phyloP scores from a whole-genome alignment of 768 basidiomycete genomes.

The Boletus subparvulus region DNA sequence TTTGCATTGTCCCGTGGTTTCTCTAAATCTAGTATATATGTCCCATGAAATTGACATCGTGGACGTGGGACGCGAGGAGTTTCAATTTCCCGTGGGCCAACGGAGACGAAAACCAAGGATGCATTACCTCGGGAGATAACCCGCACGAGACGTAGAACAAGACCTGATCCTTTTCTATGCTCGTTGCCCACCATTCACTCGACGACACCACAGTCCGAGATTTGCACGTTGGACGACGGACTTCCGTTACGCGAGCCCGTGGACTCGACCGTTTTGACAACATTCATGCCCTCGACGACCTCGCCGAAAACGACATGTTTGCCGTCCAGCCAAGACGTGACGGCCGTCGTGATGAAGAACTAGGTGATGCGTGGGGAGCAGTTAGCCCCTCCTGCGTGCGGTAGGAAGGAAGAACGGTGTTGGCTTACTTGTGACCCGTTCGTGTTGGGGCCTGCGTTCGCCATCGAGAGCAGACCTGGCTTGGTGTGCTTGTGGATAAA shows the following conservation, averaged over 20 bases:
- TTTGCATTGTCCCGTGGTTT: too few species aligned
- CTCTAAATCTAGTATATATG: too few species aligned
- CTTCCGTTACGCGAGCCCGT: constrained; percentile 28
- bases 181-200: constrained; percentile 18
- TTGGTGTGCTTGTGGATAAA: constrained; percentile 62
- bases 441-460: constrained; percentile 81
- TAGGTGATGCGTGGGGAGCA: constrained; percentile 14
- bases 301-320: constrained; percentile 51
- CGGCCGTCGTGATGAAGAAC: constrained; percentile 78
- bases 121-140: constrained; percentile 6
- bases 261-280: constrained; percentile 42
- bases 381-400: background rate
- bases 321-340: constrained; percentile 59
- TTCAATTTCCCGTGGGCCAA: background rate
- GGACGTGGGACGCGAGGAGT: background rate
- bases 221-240: constrained; percentile 43
- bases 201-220: constrained; percentile 55
- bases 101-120: background rate
- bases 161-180: background rate
- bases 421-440: constrained; percentile 70
- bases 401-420: background rate
- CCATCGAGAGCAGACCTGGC: constrained; percentile 77
- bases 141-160: background rate
- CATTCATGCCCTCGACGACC: constrained; percentile 43
- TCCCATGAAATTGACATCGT: too few species aligned